Conservation (phyloP, 1,139 yeast genomes). For the Blastobotrys petasosporus region DNA sequence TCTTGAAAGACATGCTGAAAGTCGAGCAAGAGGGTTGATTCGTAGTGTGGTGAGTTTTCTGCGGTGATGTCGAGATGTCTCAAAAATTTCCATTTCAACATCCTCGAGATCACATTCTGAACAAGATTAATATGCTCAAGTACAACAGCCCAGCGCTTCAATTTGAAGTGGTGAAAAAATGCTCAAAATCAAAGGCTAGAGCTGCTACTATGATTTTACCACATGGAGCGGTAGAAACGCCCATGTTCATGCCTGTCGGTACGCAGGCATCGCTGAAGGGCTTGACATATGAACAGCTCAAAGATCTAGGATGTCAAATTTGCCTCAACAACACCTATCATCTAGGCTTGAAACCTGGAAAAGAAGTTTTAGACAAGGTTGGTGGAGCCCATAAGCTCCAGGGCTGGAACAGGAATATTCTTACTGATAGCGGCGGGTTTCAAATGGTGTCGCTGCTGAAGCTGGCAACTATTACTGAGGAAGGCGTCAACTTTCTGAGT, state of each 20-base stretch:
- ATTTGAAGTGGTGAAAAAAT: conserved; percentile 37
- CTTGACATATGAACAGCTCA: conserved; percentile 40
- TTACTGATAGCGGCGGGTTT: conserved; percentile 43
- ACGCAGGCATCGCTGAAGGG: conserved; percentile 44
- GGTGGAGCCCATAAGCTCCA: conserved; percentile 43
- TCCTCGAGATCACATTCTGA: neutral
- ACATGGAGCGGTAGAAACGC: conserved; percentile 41
- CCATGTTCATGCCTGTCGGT: conserved; percentile 45
- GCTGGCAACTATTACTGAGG: conserved; percentile 42
- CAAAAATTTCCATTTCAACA: neutral
- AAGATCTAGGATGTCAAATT: conserved; percentile 37
- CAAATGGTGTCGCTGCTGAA: conserved; percentile 44
- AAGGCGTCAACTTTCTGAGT: conserved; percentile 40
- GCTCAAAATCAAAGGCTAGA: conserved; percentile 41
- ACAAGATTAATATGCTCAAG: neutral
- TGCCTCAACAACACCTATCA: conserved; percentile 43
- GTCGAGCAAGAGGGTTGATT: neutral
- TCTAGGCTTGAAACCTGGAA: conserved; percentile 41
- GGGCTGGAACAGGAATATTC: conserved; percentile 39
- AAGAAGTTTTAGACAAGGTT: conserved; percentile 36
- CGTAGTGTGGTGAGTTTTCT: neutral
- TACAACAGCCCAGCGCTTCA: conserved; percentile 32
- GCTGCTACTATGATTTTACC: conserved; percentile 40
- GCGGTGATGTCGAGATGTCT: neutral
- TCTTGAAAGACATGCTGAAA: conserved; percentile 22